Evolutionary conservation across 768 basidiomycete species (phyloP).

Genomic region (Termitomyces titanicus): DNA sequence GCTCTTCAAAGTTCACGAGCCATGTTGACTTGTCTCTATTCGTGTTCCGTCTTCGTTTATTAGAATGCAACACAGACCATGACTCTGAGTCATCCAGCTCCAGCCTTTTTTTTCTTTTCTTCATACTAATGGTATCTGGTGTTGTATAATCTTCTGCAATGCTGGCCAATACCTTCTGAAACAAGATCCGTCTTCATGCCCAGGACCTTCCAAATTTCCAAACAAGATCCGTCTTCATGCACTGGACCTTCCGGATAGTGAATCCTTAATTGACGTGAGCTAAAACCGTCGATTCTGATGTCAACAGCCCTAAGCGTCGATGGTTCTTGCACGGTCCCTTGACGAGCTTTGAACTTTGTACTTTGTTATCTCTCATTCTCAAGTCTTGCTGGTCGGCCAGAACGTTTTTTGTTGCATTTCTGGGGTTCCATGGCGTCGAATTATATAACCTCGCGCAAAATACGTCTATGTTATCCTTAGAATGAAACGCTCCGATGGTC

Average conservation of each 20-base stretch:
- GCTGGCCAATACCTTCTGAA: no score
- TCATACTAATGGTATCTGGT: neutral
- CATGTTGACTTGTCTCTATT: no score
- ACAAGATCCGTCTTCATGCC: neutral
- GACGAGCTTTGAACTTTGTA: neutral
- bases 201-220: no score
- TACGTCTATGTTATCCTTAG: neutral
- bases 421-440: neutral
- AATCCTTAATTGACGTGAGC: neutral
- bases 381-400: neutral
- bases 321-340: neutral
- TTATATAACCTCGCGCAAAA: neutral
- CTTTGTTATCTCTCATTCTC: neutral
- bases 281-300: neutral
- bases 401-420: neutral
- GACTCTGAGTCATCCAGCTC: no score
- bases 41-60: no score
- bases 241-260: neutral
- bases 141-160: neutral
- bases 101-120: neutral
- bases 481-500: slow-evolving; percentile 5
- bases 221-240: neutral
- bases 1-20: no score
- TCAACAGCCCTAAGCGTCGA: neutral
- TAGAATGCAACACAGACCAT: no score